Base-by-base conservation (phyloP, 2,329 filamentous ascomycete genomes). In the Fusarium redolens region DNA sequence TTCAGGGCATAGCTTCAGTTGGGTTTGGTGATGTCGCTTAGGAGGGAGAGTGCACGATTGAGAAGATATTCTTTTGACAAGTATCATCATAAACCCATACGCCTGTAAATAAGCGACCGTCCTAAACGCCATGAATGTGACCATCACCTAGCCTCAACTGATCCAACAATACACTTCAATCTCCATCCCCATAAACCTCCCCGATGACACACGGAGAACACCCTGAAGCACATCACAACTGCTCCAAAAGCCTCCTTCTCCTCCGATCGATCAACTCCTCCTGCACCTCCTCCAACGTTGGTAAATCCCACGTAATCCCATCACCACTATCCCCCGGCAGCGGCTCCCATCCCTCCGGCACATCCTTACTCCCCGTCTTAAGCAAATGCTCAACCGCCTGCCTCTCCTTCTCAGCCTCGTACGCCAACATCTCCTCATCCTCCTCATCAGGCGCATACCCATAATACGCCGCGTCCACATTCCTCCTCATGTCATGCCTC, bases 401-500 rank as follows among this genome's bases (percentile, higher is more conserved):
- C 73, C 90, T 88, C 86, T 98, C 96, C 84, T 95, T 96, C 78
- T 90, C 86, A 50, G 85, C 88, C 86, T 99, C 96, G 80, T 97
- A 97, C 57, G 86, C 89, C 71, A 98, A 81, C 78, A 98, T 80
- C 50, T 88, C 90, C 1, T 92, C 93, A 81, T 97, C 94, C 82
- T 98, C 96, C 82, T 98, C 95, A 75, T 95, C 94, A 12, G 95
- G 88, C 69, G 95, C 95, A 82, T 97, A 99, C 44, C 96, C 96
- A 81, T 98, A 99, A 82, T 99, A 99, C 37, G 92, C 92, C 17
- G 96, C 96, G 83, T 99, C 94, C 13, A 99, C 95, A 75, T 92
- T 89, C 83, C 89, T 91, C 68, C 92, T 84, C 75, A 95, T 80
- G 76, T 94, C 93, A 56, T 90, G 90, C 75, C 92, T 87, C 68